phyloP scores from a whole-genome alignment of 352 stramenopile species.

The Pythium aristosporum region DNA sequence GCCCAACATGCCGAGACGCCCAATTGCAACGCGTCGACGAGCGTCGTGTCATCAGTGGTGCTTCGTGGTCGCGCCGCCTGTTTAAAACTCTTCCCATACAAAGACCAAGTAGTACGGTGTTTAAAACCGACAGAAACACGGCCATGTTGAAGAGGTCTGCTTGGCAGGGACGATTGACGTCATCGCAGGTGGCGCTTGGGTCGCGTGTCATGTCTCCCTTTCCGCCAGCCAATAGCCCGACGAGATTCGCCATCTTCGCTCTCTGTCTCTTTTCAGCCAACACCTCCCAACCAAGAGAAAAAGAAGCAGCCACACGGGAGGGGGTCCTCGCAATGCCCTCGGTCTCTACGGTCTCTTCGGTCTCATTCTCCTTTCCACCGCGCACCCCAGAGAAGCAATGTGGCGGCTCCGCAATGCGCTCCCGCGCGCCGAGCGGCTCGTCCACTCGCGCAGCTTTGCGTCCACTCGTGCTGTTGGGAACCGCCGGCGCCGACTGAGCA shows the following conservation, averaged over 20 bases:
- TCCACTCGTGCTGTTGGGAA: slow-evolving; percentile 1
- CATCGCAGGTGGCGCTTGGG: slow-evolving; percentile 3
- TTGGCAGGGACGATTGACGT: slow-evolving; percentile 20
- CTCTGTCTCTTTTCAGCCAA: not conserved
- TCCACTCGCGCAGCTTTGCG: slow-evolving; percentile 14
- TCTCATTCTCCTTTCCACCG: not conserved
- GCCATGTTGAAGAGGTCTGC: slow-evolving; percentile 24
- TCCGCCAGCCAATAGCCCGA: slow-evolving; percentile 21
- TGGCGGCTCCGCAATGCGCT: slow-evolving; percentile 18
- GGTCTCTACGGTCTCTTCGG: not conserved
- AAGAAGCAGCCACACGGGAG: not conserved
- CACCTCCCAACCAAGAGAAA: not conserved
- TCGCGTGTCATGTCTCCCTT: slow-evolving; percentile 12
- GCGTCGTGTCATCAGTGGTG: slow-evolving; percentile 5
- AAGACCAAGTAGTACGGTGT: not conserved
- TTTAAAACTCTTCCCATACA: slow-evolving; percentile 6
- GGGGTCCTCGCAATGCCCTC: too few species aligned
- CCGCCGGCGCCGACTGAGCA: slow-evolving; percentile 19
- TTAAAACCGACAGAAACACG: slow-evolving; percentile 14
- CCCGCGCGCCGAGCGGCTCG: slow-evolving; percentile 8
- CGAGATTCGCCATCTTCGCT: not conserved
- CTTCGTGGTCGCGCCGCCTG: not conserved
- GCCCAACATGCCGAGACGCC: not conserved
- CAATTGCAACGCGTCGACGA: slow-evolving; percentile 16
- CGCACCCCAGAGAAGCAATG: not conserved